Evolutionary conservation across 2,329 filamentous ascomycete genomes (phyloP).

Genomic region (Chaetothyriales sp.): DNA sequence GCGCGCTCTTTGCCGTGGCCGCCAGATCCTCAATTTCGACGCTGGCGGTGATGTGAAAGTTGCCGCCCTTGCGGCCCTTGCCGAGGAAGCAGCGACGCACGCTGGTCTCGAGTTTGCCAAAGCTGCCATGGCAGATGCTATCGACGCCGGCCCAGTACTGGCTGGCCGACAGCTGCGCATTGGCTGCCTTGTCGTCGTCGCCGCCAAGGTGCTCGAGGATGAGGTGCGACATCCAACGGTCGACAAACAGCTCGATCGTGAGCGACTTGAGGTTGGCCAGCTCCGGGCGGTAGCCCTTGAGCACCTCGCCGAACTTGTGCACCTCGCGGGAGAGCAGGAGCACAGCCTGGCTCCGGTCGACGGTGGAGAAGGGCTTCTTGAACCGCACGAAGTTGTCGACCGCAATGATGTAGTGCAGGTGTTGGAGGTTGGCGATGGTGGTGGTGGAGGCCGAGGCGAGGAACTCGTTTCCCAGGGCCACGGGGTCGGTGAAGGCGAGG

Average conservation of each 20-base stretch:
- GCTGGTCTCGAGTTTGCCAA: neutral
- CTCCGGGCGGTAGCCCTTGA: neutral
- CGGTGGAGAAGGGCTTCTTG: neutral
- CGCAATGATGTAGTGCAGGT: neutral
- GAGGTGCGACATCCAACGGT: neutral
- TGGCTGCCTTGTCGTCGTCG: neutral
- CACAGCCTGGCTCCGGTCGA: neutral
- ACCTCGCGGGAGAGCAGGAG: neutral
- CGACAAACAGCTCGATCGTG: neutral
- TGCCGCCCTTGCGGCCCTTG: too few relatives aligned
- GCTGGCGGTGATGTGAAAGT: neutral
- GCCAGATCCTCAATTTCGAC: neutral
- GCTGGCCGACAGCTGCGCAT: neutral
- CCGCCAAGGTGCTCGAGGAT: neutral
- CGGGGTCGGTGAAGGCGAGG: neutral
- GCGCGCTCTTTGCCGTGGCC: neutral
- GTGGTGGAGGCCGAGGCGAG: neutral
- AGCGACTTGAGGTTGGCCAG: neutral
- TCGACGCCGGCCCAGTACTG: neutral
- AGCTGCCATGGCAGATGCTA: neutral
- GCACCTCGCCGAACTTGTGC: neutral
- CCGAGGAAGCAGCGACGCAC: neutral
- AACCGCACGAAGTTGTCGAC: neutral
- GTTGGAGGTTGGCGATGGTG: neutral
- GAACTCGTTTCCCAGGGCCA: neutral